Evolutionary conservation across 108 stramenopile species (phyloP), one percentile per base, ranked within the genome.

Genomic region (Cylindrotheca fusiformis): DNA sequence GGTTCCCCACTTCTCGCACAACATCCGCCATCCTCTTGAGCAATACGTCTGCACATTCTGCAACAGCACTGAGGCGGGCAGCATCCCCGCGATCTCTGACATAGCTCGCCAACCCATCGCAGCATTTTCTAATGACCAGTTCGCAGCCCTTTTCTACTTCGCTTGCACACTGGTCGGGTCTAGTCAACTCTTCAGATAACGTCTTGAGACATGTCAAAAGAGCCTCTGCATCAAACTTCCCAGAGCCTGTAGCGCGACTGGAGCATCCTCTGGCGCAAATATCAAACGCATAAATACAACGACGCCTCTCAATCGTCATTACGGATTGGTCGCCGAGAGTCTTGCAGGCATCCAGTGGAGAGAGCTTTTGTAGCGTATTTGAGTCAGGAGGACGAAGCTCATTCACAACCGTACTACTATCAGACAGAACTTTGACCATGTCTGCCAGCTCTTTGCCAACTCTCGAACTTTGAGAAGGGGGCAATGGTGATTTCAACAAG

Each of bases 251-350:
- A n/a, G 92, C 92, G 29, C 84, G 62, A 29, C 71, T 81, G 18
- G 83, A 74, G 45, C 85, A 86, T 44, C 82, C 83, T 26, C 88
- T 72, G 23, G 85, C 79, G 58, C 92, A 94, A 41, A 86, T 76
- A 71, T 94, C 92, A 70, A 94, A 94, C 3, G 92, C 85, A 62
- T 87, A 90, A 25, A 94, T 94, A 64, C 92, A 94, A 26, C 87
- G 81, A 41, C 92, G 85, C 19, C 78, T 71, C 57, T 94, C 92
- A 47, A 90, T 77, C 29, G 86, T 88, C 41, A 88, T 74, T 0
- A 94, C 82, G 52, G 87, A 82, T 36, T 84, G 81, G 18, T 87
- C 86, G 24, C 85, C 82, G 21, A 87, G 44, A 1, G 75, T 61
- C 4, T 68, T 65, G 52, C 83, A 90, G 18, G 71, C 71, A 23